phyloP scores from a whole-genome alignment of 306 rosid species.

The Lablab purpureus region DNA sequence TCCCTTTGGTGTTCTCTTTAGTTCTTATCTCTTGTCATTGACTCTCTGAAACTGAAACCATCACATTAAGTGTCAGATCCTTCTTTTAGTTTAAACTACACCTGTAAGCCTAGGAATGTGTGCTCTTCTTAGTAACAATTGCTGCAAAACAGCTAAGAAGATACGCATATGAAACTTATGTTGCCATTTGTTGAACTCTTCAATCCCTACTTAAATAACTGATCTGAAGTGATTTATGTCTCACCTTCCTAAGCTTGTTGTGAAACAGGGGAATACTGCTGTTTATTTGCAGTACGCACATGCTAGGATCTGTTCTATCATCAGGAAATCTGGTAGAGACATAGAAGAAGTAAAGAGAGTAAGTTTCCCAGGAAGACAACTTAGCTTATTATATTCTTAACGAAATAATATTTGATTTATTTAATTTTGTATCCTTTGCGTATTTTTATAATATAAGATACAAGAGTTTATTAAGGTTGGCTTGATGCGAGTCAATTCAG shows the following conservation, averaged over 20 bases:
- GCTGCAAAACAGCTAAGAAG: neutral
- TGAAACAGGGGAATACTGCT: conserved; percentile 89
- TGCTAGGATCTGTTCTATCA: conserved; percentile 92
- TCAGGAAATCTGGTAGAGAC: conserved; percentile 88
- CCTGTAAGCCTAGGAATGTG: neutral
- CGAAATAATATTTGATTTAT: neutral
- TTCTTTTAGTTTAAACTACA: neutral
- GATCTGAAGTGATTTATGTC: neutral
- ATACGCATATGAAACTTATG: neutral
- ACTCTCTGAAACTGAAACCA: neutral
- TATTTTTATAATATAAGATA: neutral
- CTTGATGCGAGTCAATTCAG: conserved; percentile 20
- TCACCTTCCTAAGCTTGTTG: conserved; percentile 26
- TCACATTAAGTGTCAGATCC: neutral
- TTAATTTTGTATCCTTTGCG: neutral
- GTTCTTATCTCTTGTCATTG: neutral
- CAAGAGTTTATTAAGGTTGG: neutral
- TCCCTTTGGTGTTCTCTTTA: neutral
- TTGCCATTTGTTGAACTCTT: neutral
- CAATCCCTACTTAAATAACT: neutral
- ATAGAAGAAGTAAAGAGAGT: conserved; percentile 80
- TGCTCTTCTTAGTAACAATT: neutral
- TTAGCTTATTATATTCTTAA: neutral
- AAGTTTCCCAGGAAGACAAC: conserved; percentile 41
- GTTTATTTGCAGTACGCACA: conserved; percentile 92